phyloP scores from a whole-genome alignment of 1,139 yeast genomes.

The Zygotorulaspora mrakii region DNA sequence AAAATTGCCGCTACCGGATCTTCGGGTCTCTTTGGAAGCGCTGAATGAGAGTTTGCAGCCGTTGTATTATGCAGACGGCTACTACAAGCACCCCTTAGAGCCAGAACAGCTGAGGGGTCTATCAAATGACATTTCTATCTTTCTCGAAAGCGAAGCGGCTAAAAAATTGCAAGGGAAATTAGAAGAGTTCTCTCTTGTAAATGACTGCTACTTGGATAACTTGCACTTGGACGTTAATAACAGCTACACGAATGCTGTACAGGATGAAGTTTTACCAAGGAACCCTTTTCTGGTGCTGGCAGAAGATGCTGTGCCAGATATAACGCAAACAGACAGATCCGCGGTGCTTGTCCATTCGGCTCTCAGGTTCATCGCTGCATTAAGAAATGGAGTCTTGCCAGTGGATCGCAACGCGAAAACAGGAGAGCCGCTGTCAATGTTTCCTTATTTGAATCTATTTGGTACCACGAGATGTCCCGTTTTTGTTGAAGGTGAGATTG shows the following conservation, averaged over 20 bases:
- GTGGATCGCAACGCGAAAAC: conserved; percentile 53
- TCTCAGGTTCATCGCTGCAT: conserved; percentile 57
- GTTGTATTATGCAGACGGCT: conserved; percentile 34
- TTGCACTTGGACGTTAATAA: conserved; percentile 50
- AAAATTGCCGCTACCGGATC: conserved; percentile 30
- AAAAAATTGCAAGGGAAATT: conserved; percentile 52
- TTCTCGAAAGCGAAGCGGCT: conserved; percentile 44
- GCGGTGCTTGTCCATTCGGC: conserved; percentile 64
- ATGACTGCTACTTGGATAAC: conserved; percentile 57
- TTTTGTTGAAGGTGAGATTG: conserved; percentile 31
- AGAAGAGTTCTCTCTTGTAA: conserved; percentile 40
- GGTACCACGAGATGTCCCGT: conserved; percentile 66
- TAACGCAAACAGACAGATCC: conserved; percentile 63
- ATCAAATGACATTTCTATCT: conserved; percentile 39
- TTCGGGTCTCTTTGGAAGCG: conserved; percentile 24
- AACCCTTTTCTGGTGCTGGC: conserved; percentile 71
- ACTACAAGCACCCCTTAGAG: conserved; percentile 30
- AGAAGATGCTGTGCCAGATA: conserved; percentile 65
- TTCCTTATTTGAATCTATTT: conserved; percentile 59
- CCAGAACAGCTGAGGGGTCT: conserved; percentile 24
- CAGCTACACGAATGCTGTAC: conserved; percentile 57
- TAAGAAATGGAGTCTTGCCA: conserved; percentile 50
- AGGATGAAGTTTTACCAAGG: conserved; percentile 68
- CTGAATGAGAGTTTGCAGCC: conserved; percentile 33
- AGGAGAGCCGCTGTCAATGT: conserved; percentile 58